Conservation (phyloP, 2,329 filamentous ascomycete species). For the Lasiodiplodia sp. region DNA sequence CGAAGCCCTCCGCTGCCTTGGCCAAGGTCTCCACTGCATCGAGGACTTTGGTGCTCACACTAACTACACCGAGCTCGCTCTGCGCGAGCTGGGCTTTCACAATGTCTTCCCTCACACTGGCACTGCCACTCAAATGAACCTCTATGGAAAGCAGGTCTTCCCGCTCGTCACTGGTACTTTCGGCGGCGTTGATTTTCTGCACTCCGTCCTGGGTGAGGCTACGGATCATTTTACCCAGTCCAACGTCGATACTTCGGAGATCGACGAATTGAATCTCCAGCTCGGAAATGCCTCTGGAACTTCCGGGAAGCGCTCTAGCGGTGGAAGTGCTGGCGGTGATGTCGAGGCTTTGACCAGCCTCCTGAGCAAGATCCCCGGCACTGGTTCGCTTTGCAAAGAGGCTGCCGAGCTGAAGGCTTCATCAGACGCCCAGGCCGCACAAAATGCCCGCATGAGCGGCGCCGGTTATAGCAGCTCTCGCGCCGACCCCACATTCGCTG, state of each 20-base stretch:
- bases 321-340: conserved; percentile 41
- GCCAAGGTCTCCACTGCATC: conserved; percentile 61
- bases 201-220: conserved; percentile 58
- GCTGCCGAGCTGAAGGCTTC: conserved; percentile 54
- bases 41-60: conserved; percentile 64
- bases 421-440: conserved; percentile 56
- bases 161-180: conserved; percentile 64
- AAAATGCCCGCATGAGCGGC: conserved; percentile 49
- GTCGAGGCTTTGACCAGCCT: conserved; percentile 68
- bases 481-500: conserved; percentile 48
- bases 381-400: conserved; percentile 54
- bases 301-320: conserved; percentile 39
- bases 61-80: conserved; percentile 62
- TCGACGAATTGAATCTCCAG: conserved; percentile 55
- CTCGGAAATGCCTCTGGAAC: conserved; percentile 49
- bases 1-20: conserved; percentile 59
- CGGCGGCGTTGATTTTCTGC: conserved; percentile 60
- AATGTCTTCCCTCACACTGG: conserved; percentile 63
- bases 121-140: conserved; percentile 52
- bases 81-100: conserved; percentile 59
- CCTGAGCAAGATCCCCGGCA: conserved; percentile 75
- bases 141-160: conserved; percentile 56
- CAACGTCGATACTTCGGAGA: conserved; percentile 47
- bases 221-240: conserved; percentile 58
- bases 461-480: conserved; percentile 46